phyloP scores from a whole-genome alignment of 2,329 filamentous ascomycete genomes.

The Botrytis deweyae region DNA sequence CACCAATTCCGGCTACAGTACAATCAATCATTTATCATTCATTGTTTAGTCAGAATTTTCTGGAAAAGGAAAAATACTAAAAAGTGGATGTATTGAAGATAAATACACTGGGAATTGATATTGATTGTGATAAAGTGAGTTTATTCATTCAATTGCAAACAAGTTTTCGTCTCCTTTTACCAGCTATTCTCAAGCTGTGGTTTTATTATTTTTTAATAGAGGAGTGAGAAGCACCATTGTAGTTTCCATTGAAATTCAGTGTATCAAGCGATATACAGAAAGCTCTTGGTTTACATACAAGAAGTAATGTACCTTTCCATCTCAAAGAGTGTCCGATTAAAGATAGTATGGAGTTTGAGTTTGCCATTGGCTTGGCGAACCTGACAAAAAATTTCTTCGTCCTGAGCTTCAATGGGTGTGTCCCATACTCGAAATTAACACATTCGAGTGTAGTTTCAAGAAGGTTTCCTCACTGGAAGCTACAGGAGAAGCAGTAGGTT shows the following conservation, averaged over 20 bases:
- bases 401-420: background rate
- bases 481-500: background rate
- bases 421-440: too few species aligned
- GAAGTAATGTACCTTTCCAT: background rate
- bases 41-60: background rate
- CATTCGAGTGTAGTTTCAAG: background rate
- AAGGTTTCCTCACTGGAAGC: background rate
- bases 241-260: background rate
- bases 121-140: background rate
- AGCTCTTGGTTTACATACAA: background rate
- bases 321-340: background rate
- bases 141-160: background rate
- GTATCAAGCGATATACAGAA: conserved; percentile 1
- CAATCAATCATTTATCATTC: background rate
- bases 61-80: background rate
- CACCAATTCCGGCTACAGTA: background rate
- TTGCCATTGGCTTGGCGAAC: background rate
- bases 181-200: background rate
- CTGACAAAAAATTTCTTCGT: background rate
- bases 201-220: too few species aligned
- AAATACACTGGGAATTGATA: background rate
- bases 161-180: background rate
- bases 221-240: background rate
- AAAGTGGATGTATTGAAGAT: background rate
- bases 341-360: background rate